These are phyloP conservation scores for Erythrobasidium hasegawianum DNA, from an alignment of 1,284 basidiomycete genomes.

Conservation along the genomic window DNA sequence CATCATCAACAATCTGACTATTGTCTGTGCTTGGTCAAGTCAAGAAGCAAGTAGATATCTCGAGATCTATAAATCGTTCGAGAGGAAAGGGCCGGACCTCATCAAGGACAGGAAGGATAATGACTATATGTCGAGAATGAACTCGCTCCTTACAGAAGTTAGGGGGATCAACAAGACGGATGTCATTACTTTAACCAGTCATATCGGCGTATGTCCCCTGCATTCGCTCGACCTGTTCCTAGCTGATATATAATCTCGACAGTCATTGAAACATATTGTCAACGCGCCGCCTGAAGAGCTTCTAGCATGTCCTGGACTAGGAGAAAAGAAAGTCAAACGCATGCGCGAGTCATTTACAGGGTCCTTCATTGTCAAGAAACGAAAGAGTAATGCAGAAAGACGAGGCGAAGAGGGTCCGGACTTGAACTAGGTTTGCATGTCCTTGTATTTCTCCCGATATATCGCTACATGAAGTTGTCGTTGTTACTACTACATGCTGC, in stretches of 20 bases:
- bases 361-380: slow-evolving; percentile 50
- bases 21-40: slow-evolving; percentile 85
- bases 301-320: slow-evolving; percentile 82
- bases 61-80: slow-evolving; percentile 84
- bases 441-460: background rate
- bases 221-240: background rate
- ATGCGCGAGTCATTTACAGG: slow-evolving; percentile 55
- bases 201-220: slow-evolving; percentile 73
- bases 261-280: slow-evolving; percentile 81
- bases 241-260: background rate
- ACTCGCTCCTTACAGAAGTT: slow-evolving; percentile 81
- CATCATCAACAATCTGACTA: slow-evolving; percentile 84
- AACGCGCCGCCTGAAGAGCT: slow-evolving; percentile 69
- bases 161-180: slow-evolving; percentile 97
- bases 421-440: slow-evolving; percentile 28
- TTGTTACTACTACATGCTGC: background rate
- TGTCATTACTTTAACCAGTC: slow-evolving; percentile 83
- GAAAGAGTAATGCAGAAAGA: slow-evolving; percentile 32
- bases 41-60: slow-evolving; percentile 93
- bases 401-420: slow-evolving; percentile 24
- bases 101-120: slow-evolving; percentile 92
- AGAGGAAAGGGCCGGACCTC: slow-evolving; percentile 85
- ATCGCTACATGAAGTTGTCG: background rate
- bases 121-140: slow-evolving; percentile 75
- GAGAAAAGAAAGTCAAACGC: slow-evolving; percentile 82